Evolutionary conservation across 1,284 basidiomycete species (phyloP).

Genomic region (Ceratobasidium sp.): DNA sequence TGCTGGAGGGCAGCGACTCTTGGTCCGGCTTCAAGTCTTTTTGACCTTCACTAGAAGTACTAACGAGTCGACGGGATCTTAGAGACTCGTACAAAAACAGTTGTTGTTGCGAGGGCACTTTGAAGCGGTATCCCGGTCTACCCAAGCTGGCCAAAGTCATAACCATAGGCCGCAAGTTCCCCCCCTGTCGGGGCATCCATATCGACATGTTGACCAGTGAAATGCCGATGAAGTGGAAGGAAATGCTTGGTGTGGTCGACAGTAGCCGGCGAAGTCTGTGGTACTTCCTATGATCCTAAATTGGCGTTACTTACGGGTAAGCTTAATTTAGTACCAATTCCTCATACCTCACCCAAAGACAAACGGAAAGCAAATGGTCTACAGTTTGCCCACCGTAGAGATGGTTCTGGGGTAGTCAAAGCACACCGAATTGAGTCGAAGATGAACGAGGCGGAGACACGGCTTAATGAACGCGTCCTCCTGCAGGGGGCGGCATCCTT

Average conservation of each 20-base stretch:
- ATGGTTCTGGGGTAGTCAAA: no score
- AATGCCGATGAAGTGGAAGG: no score
- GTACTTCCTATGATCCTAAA: no score
- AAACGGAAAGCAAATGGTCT: no score
- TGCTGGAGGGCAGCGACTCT: not conserved
- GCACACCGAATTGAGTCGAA: not conserved
- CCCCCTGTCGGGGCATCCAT: constrained; percentile 35
- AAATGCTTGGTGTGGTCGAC: not conserved
- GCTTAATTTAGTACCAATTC: no score
- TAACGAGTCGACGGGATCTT: constrained; percentile 23
- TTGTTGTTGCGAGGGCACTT: not conserved
- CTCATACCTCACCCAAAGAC: no score
- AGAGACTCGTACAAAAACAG: constrained; percentile 8
- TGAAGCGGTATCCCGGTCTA: constrained; percentile 30
- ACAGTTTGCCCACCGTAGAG: no score
- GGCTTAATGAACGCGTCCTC: constrained; percentile 1
- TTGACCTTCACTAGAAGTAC: constrained; percentile 9
- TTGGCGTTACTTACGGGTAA: no score
- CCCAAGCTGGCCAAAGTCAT: constrained; percentile 29
- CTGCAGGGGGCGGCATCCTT: not conserved
- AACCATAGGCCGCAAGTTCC: constrained; percentile 18
- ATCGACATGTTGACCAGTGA: constrained; percentile 38
- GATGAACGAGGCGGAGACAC: not conserved
- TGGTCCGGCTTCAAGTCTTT: not conserved
- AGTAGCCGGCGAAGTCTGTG: not conserved